Evolutionary conservation across 441 rosid genomes (phyloP).

Genomic region (Omphalea diandra): DNA sequence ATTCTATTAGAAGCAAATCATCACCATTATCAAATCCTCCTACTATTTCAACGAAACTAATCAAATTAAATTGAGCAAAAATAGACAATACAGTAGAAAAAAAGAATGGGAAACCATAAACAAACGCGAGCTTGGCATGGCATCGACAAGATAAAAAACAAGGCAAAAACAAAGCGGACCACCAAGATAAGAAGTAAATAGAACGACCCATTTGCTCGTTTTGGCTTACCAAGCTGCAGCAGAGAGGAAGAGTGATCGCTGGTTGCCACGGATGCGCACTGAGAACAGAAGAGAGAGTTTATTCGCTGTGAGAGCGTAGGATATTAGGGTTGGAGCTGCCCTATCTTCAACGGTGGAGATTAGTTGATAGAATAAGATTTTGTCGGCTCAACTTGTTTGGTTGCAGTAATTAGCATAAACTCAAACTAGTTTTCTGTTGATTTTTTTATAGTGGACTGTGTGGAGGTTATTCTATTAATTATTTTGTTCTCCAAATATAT

Average conservation of each 20-base stretch:
- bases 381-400: no score
- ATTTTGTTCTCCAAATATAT: no score
- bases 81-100: neutral
- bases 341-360: neutral
- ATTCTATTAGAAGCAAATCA: neutral
- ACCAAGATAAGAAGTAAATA: neutral
- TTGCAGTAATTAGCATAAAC: no score
- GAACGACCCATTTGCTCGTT: neutral
- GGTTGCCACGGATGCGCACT: constrained; percentile 3
- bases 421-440: no score
- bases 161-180: neutral
- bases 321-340: neutral
- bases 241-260: neutral
- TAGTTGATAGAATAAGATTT: neutral
- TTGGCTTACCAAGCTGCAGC: neutral
- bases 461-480: no score
- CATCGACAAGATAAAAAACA: neutral
- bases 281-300: no score
- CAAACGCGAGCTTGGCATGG: neutral
- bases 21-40: neutral
- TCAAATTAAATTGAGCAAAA: neutral
- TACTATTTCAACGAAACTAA: neutral
- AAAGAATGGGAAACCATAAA: neutral
- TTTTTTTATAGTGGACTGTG: no score
- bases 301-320: neutral